A percentile compares a stretch with the other conserved stretches of the same genome.
These are phyloP conservation scores for Boletus vinaceobasis DNA, from an alignment of 768 basidiomycete genomes.

Conservation along the genomic window DNA sequence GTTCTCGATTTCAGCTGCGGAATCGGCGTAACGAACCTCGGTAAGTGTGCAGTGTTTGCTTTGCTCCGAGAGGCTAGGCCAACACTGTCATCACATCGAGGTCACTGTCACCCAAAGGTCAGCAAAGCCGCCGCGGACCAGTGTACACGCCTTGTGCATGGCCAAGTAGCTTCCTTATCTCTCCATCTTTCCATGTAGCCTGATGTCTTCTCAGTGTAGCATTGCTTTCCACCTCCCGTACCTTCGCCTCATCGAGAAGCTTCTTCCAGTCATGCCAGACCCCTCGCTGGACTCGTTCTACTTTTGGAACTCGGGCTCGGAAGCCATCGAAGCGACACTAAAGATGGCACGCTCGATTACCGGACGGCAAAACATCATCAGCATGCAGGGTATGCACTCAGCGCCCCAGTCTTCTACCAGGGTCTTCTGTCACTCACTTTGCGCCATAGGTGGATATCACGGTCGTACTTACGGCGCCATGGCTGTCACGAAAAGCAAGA, in stretches of 20 bases:
- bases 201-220: slow-evolving; percentile 60
- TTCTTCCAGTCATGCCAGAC: slow-evolving; percentile 88
- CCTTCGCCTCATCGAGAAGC: slow-evolving; percentile 77
- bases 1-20: slow-evolving; percentile 86
- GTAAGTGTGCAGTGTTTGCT: slow-evolving; percentile 35
- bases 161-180: slow-evolving; percentile 48
- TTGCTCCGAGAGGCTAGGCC: background rate
- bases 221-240: slow-evolving; percentile 87
- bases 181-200: background rate
- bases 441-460: slow-evolving; percentile 69
- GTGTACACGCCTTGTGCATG: slow-evolving; percentile 75
- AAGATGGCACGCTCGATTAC: slow-evolving; percentile 84
- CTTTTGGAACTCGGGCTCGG: slow-evolving; percentile 96
- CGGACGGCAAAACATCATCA: slow-evolving; percentile 81
- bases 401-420: background rate
- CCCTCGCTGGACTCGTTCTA: slow-evolving; percentile 92
- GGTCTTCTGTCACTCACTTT: slow-evolving; percentile 1
- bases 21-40: slow-evolving; percentile 84
- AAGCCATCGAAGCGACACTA: slow-evolving; percentile 86
- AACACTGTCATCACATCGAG: slow-evolving; percentile 34
- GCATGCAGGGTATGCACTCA: slow-evolving; percentile 69
- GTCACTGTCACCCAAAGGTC: slow-evolving; percentile 85
- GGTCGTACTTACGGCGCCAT: slow-evolving; percentile 92
- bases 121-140: slow-evolving; percentile 89
- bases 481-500: slow-evolving; percentile 93